A percentile compares a stretch with the other conserved stretches of the same genome.
These are phyloP conservation scores for Metarhizium sp. DNA, from an alignment of 2,329 filamentous ascomycete genomes.

Conservation along the genomic window DNA sequence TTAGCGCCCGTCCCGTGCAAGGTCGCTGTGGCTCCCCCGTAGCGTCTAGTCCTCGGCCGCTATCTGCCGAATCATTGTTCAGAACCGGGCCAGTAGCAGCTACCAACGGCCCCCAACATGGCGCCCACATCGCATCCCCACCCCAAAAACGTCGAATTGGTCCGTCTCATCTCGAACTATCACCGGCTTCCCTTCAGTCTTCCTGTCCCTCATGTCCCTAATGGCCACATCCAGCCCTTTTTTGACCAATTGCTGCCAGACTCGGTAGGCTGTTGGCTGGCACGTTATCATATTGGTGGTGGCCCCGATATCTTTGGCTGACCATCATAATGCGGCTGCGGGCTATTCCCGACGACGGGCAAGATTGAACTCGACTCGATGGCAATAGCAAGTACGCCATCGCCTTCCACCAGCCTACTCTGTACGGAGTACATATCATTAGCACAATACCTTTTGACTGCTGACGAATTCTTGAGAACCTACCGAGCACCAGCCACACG, in stretches of 20 bases:
- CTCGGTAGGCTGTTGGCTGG: background rate
- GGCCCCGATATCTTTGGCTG: no score
- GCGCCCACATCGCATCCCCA: background rate
- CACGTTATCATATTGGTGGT: no score
- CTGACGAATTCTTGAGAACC: no score
- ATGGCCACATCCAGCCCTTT: background rate
- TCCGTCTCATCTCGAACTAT: background rate
- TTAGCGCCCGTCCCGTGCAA: constrained; percentile 11
- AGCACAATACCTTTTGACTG: no score
- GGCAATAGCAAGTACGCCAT: no score
- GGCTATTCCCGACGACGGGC: no score
- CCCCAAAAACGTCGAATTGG: background rate
- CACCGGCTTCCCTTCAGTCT: background rate
- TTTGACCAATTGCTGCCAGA: background rate
- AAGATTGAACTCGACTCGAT: no score
- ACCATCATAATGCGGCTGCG: no score
- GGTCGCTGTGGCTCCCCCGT: constrained; percentile 1
- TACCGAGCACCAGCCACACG: no score
- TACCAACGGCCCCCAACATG: background rate
- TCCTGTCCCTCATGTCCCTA: background rate
- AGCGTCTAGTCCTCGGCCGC: constrained; percentile 1
- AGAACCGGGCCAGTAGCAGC: constrained; percentile 4
- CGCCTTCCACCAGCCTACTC: no score
- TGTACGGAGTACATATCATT: no score
- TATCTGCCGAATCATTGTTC: constrained; percentile 9